Base-by-base conservation (phyloP, 1,284 basidiomycete species). In the Papiliotrema terrestris region DNA sequence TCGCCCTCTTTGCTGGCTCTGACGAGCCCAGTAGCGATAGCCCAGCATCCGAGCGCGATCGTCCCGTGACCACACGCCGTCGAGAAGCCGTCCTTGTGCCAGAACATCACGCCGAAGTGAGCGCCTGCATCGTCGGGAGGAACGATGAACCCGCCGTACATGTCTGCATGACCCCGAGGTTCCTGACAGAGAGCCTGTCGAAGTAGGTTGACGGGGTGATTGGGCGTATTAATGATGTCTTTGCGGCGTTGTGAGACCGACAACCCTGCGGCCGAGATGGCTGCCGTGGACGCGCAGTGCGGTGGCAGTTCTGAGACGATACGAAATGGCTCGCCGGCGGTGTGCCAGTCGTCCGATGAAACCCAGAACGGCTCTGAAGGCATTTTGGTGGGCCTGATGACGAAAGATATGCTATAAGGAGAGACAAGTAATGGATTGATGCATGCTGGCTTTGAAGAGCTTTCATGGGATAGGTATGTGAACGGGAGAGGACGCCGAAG, bases 61-160 rank as follows among this genome's bases (percentile, higher is more conserved):
- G 79, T 80, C 8, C 78, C 80, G 58, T 81, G 80, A 0, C 79
- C 80, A 45, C 80, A 81, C 73, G 80, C 80, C 2, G 80, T 80
- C 1, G 78, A 79, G 62, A 80, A 81, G 0, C 80, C 80, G 67
- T 80, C 80, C 60, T 81, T 80, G 64, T 80, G 79, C 57, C 75
- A 80, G 61, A 80, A 81, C 35, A 81, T 59, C 14, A 80, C 79
- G 1, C 78, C 79, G 29, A 80, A 76, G 56, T 79, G 74, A 0
- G 80, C 79, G 17, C 75, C 71, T 1, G 74, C 76, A 17, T 61
- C 52, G 35, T 58, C 53, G 15, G 78, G 78, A 29, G 76, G 63
- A 0, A 79, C 67, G 11, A 80, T 65, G 42, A 80, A 76, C 15
- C 78, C 79, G 5, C 80, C 79, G 55, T 81, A 81, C 80, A 81